phyloP scores from a whole-genome alignment of 495 filamentous ascomycete genomes.

The Monascus purpureus region DNA sequence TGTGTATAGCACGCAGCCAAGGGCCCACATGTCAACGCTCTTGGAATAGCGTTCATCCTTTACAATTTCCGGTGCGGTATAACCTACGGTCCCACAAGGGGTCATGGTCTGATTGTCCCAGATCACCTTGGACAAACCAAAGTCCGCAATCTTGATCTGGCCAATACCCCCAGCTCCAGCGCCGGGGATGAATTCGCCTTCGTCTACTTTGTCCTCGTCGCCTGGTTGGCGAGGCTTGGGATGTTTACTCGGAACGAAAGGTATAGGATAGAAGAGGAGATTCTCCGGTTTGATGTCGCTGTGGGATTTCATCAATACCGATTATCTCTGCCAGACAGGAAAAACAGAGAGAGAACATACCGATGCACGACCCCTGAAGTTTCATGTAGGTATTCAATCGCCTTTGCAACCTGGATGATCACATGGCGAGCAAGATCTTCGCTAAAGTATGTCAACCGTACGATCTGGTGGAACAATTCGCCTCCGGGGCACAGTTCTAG shows the following conservation, averaged over 20 bases:
- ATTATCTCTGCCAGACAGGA: background rate
- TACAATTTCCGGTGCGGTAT: conserved; percentile 97
- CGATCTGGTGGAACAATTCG: conserved; percentile 97
- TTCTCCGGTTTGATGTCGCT: conserved; percentile 99
- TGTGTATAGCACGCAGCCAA: conserved; percentile 95
- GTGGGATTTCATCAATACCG: background rate
- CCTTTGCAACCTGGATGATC: conserved; percentile 84
- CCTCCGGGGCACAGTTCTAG: conserved; percentile 91
- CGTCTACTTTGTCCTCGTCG: conserved; percentile 94
- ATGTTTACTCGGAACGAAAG: conserved; percentile 64
- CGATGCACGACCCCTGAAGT: conserved; percentile 91
- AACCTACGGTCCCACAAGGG: conserved; percentile 93
- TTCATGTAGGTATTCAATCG: conserved; percentile 88
- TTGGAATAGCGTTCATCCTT: conserved; percentile 99
- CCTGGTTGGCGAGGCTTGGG: conserved; percentile 67
- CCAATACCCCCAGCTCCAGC: conserved; percentile 88
- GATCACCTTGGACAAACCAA: conserved; percentile 91
- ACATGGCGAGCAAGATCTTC: conserved; percentile 91
- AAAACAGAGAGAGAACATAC: conserved; percentile 44
- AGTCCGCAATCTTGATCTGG: conserved; percentile 92
- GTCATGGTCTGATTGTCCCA: conserved; percentile 99
- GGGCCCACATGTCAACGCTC: conserved; percentile 98
- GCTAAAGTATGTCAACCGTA: conserved; percentile 95
- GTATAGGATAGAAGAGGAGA: conserved; percentile 76
- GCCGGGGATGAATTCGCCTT: conserved; percentile 81